These are phyloP conservation scores for Diaporthe sp. DNA, from an alignment of 2,329 filamentous ascomycete species.

Conservation along the genomic window DNA sequence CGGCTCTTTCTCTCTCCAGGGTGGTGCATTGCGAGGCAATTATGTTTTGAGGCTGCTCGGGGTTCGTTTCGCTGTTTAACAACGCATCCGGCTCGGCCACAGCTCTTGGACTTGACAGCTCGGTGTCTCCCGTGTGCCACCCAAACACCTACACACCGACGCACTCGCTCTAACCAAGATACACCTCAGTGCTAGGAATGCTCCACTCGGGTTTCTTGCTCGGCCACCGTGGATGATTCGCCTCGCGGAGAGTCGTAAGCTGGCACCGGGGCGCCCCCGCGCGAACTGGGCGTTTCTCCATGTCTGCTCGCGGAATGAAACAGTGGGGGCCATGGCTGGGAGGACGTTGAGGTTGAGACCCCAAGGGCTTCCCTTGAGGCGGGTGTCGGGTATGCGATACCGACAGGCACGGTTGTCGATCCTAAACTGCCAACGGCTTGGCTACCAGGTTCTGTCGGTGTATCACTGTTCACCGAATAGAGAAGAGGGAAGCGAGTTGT, in stretches of 20 bases:
- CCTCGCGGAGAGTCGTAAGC: slow-evolving; percentile 12
- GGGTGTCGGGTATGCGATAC: slow-evolving; percentile 26
- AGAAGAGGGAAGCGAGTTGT: slow-evolving; percentile 15
- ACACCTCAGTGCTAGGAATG: background rate
- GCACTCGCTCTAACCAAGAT: background rate
- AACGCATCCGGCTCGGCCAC: background rate
- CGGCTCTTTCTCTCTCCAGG: background rate
- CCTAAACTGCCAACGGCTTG: slow-evolving; percentile 30
- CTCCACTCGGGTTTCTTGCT: slow-evolving; percentile 24
- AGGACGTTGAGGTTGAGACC: slow-evolving; percentile 15
- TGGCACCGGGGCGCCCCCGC: background rate
- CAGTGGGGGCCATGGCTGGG: slow-evolving; percentile 21
- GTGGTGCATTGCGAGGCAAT: background rate
- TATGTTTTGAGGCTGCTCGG: slow-evolving; percentile 19
- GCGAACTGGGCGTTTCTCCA: background rate
- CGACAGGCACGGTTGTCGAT: slow-evolving; percentile 30
- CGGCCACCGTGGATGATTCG: slow-evolving; percentile 20
- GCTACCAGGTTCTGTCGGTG: slow-evolving; percentile 18
- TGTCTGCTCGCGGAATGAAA: background rate
- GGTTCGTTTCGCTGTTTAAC: background rate
- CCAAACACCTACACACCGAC: background rate
- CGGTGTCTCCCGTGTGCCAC: slow-evolving; percentile 24
- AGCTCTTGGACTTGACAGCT: background rate
- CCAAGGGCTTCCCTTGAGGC: slow-evolving; percentile 5
- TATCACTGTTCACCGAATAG: slow-evolving; percentile 13